A percentile compares a stretch with the other conserved stretches of the same genome.
Evolutionary conservation across 2,329 filamentous ascomycete species (phyloP).

Genomic region (Monilinia fructigena): DNA sequence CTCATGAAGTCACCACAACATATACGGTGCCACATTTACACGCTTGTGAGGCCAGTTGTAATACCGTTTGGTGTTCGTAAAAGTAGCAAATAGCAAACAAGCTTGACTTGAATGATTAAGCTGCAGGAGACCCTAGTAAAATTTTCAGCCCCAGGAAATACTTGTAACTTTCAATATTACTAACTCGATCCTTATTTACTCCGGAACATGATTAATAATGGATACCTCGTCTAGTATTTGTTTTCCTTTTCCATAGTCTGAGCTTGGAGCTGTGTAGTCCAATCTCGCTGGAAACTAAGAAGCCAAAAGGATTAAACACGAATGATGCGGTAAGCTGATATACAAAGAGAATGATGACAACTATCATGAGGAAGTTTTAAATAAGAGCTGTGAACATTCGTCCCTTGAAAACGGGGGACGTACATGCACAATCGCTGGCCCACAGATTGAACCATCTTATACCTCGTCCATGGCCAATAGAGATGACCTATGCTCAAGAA

Average conservation of each 20-base stretch:
- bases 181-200: neutral
- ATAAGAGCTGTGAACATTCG: neutral
- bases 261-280: neutral
- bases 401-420: neutral
- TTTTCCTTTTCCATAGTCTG: neutral
- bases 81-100: neutral
- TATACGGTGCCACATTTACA: neutral
- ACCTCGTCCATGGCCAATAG: too few species aligned
- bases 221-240: neutral
- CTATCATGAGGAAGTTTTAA: neutral
- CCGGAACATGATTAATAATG: neutral
- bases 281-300: neutral
- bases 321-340: neutral
- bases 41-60: neutral
- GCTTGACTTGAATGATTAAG: neutral
- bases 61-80: neutral
- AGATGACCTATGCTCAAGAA: neutral
- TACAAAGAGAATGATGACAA: neutral
- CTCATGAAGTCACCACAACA: neutral
- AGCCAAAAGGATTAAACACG: neutral
- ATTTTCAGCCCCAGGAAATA: neutral
- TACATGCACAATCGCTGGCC: neutral
- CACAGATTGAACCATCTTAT: neutral
- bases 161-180: neutral
- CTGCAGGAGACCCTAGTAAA: slow-evolving; percentile 1